Evolutionary conservation across 2,329 filamentous ascomycete genomes (phyloP).

Genomic region (Cryoendolithus antarcticus): DNA sequence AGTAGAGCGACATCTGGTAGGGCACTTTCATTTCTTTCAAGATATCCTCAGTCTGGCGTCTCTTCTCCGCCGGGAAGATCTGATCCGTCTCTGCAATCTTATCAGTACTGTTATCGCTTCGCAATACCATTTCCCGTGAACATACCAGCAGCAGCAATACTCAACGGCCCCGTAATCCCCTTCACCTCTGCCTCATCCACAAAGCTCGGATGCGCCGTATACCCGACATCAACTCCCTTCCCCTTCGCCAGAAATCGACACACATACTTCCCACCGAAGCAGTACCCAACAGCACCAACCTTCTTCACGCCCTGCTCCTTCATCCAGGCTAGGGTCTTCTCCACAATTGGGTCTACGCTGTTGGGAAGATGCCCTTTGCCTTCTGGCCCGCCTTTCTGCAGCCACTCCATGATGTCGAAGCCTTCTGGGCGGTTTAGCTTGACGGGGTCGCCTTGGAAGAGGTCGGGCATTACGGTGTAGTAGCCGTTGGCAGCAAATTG

Average conservation of each 20-base stretch:
- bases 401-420: conserved; percentile 40
- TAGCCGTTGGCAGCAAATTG: conserved; percentile 64
- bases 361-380: conserved; percentile 28
- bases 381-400: conserved; percentile 22
- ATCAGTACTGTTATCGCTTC: no score
- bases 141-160: conserved; percentile 49
- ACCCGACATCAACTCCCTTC: conserved; percentile 55
- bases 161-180: conserved; percentile 44
- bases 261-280: conserved; percentile 43
- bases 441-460: conserved; percentile 56
- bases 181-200: conserved; percentile 50
- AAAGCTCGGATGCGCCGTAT: conserved; percentile 65
- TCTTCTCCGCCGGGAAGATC: conserved; percentile 45
- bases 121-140: background rate
- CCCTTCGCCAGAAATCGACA: conserved; percentile 48
- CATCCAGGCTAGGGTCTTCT: conserved; percentile 35
- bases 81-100: conserved; percentile 39
- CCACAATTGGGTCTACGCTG: conserved; percentile 42
- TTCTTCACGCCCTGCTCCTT: conserved; percentile 36
- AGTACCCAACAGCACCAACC: conserved; percentile 37
- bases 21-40: conserved; percentile 39
- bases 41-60: conserved; percentile 47
- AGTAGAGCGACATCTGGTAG: conserved; percentile 70
- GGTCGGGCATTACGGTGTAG: conserved; percentile 54
- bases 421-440: conserved; percentile 38